These are phyloP conservation scores for Annulohypoxylon nitens DNA, from an alignment of 495 filamentous ascomycete species.

Conservation along the genomic window DNA sequence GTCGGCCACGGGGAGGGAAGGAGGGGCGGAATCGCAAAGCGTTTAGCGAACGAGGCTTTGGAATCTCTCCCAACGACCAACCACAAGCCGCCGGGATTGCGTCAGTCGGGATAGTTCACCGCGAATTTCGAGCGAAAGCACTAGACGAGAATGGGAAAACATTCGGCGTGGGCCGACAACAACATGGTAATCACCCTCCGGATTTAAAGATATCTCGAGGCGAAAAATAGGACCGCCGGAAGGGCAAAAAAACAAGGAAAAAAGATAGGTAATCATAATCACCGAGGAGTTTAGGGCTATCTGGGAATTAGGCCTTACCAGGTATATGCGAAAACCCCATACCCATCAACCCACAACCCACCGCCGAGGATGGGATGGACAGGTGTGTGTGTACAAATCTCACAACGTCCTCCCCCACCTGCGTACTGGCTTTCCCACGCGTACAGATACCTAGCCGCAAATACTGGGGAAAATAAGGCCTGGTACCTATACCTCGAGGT, in stretches of 20 bases:
- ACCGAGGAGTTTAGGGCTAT: not conserved
- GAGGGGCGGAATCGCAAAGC: constrained; percentile 28
- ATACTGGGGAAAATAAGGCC: constrained; percentile 20
- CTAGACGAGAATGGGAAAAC: constrained; percentile 12
- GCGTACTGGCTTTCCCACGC: not conserved
- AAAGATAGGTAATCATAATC: not conserved
- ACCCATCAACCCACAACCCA: not conserved
- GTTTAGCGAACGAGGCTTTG: constrained; percentile 6
- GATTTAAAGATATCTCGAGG: not conserved
- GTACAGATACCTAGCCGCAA: constrained; percentile 20
- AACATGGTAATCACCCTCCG: constrained; percentile 33
- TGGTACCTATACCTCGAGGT: not conserved
- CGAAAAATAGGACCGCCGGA: not conserved
- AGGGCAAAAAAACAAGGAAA: not conserved
- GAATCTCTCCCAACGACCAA: constrained; percentile 17
- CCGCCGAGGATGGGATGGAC: no score
- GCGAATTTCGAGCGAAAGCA: constrained; percentile 9
- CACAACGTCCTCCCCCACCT: not conserved
- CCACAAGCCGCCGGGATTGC: constrained; percentile 38
- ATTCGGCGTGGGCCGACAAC: constrained; percentile 42
- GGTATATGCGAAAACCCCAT: constrained; percentile 1
- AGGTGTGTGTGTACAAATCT: not conserved
- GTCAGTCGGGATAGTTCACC: constrained; percentile 37
- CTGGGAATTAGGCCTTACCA: constrained; percentile 4
- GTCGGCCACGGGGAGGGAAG: constrained; percentile 34